These are phyloP conservation scores for Sarcomyxa edulis DNA, from an alignment of 768 basidiomycete species.

Conservation along the genomic window DNA sequence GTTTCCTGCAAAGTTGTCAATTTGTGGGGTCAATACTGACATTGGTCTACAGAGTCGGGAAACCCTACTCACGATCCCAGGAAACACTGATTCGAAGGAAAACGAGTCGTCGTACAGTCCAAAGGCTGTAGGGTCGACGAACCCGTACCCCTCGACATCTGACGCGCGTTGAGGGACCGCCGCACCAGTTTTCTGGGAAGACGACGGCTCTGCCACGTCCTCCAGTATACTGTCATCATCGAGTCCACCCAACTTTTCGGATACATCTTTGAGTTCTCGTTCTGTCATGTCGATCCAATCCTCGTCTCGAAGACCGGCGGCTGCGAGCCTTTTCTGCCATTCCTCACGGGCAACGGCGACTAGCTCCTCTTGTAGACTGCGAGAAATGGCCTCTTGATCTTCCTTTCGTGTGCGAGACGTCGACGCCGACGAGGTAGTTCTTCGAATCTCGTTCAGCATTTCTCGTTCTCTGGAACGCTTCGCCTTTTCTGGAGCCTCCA, in stretches of 20 bases:
- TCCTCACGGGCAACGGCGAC: conserved; percentile 28
- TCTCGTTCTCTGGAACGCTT: conserved; percentile 19
- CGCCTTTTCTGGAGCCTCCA: conserved; percentile 17
- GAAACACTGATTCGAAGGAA: too few species aligned
- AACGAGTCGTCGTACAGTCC: conserved; percentile 11
- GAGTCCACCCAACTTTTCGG: conserved; percentile 30
- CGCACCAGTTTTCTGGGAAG: conserved; percentile 1
- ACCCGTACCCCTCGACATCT: too few species aligned
- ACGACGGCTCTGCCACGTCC: conserved; percentile 7
- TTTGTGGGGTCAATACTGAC: not conserved
- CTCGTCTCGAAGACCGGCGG: conserved; percentile 29
- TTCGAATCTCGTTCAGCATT: not conserved
- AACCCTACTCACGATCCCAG: too few species aligned
- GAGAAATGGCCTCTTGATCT: conserved; percentile 20
- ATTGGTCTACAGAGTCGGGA: not conserved
- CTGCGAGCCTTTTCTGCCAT: conserved; percentile 33
- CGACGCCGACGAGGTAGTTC: not conserved
- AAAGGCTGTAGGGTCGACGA: conserved; percentile 39
- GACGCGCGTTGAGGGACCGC: conserved; percentile 10
- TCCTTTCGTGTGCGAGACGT: conserved; percentile 8
- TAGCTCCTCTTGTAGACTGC: conserved; percentile 25
- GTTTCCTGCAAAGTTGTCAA: too few species aligned
- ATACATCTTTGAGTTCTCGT: conserved; percentile 28
- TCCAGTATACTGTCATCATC: conserved; percentile 27
- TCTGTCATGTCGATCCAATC: conserved; percentile 40